These are phyloP conservation scores for Rhizophagus clarus DNA, from an alignment of 192 early-diverging fungal species.

Conservation along the genomic window DNA sequence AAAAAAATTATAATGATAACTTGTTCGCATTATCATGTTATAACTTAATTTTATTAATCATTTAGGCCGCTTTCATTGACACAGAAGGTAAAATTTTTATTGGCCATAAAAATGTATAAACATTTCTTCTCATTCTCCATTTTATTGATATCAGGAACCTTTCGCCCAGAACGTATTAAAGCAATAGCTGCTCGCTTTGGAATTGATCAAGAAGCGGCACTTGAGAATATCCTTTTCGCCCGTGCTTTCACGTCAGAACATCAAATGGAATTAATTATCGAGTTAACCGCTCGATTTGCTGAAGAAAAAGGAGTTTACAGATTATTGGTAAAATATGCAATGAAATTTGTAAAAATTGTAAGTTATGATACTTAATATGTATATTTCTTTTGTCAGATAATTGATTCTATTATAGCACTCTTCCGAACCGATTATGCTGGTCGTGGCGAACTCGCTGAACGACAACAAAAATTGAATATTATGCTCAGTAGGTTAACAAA, in stretches of 20 bases:
- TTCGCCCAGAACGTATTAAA: constrained; percentile 79
- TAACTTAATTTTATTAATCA: neutral
- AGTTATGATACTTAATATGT: neutral
- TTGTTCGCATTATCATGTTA: neutral
- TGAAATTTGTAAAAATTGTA: neutral
- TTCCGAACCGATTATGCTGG: constrained; percentile 84
- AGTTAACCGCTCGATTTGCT: constrained; percentile 71
- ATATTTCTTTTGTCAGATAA: constrained; percentile 43
- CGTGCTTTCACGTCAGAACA: constrained; percentile 85
- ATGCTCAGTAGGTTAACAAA: constrained; percentile 75
- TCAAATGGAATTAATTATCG: constrained; percentile 78
- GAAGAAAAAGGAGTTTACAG: constrained; percentile 64
- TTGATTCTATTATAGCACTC: constrained; percentile 82
- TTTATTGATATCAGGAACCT: constrained; percentile 57
- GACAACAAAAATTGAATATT: constrained; percentile 78
- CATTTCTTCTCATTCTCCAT: neutral
- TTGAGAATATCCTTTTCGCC: constrained; percentile 80
- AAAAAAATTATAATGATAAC: constrained; percentile 11
- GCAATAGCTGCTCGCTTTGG: constrained; percentile 74
- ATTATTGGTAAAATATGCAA: constrained; percentile 45
- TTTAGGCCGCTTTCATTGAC: constrained; percentile 41
- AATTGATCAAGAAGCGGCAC: constrained; percentile 57
- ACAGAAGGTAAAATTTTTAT: constrained; percentile 41
- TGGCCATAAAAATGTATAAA: neutral
- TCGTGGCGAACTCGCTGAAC: constrained; percentile 82